Conservation (phyloP, 1,284 basidiomycete species). For the Caloboletus firmus region DNA sequence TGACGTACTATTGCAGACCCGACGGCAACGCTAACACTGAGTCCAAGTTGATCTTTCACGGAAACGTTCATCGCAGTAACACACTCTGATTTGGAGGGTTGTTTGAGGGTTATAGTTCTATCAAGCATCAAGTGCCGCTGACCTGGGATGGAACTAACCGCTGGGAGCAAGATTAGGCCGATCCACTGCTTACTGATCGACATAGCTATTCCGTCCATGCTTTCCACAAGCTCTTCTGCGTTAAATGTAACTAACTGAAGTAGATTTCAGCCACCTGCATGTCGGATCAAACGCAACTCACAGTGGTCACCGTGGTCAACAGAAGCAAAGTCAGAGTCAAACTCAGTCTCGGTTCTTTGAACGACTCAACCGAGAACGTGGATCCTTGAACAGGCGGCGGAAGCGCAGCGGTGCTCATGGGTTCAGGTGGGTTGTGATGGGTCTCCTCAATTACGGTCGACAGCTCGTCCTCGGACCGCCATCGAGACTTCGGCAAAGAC, state of each 20-base stretch:
- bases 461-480: conserved; percentile 19
- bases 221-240: conserved; percentile 84
- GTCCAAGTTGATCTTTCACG: conserved; percentile 76
- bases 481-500: conserved; percentile 9
- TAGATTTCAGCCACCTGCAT: conserved; percentile 4
- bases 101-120: not conserved
- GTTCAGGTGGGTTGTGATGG: conserved; percentile 12
- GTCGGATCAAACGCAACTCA: conserved; percentile 37
- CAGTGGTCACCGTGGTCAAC: conserved; percentile 63
- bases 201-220: conserved; percentile 63
- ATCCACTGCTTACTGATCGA: conserved; percentile 77
- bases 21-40: conserved; percentile 80
- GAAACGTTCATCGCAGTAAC: conserved; percentile 87
- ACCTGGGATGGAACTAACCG: conserved; percentile 85
- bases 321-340: conserved; percentile 57
- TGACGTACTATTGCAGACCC: conserved; percentile 82
- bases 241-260: conserved; percentile 71
- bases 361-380: conserved; percentile 15
- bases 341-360: conserved; percentile 57
- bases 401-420: conserved; percentile 24
- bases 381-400: conserved; percentile 24
- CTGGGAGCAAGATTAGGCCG: conserved; percentile 84
- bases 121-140: not conserved
- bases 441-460: conserved; percentile 6
- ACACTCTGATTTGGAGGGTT: conserved; percentile 55